phyloP scores from a whole-genome alignment of 1,284 basidiomycete species.

The Naganishia albida region DNA sequence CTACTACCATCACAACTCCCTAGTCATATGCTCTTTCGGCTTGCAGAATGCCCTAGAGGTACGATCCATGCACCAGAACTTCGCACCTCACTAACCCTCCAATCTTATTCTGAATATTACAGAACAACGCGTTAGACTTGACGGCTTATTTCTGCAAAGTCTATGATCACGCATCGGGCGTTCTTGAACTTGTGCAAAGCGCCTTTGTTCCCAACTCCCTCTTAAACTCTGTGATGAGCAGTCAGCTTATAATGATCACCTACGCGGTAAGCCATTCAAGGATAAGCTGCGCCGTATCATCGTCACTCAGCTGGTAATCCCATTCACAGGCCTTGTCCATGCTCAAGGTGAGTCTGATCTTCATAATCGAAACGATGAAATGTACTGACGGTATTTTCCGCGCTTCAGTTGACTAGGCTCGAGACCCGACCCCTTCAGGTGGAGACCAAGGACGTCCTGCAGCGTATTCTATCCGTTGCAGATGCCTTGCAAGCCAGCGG shows the following conservation, averaged over 20 bases:
- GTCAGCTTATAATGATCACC: slow-evolving; percentile 22
- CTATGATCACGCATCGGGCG: slow-evolving; percentile 5
- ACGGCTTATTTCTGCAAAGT: slow-evolving; percentile 15
- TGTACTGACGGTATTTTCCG: not conserved
- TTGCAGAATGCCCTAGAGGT: slow-evolving; percentile 85
- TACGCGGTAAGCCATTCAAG: slow-evolving; percentile 19
- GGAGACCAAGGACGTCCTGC: slow-evolving; percentile 18
- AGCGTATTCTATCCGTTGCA: slow-evolving; percentile 17
- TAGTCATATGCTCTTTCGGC: slow-evolving; percentile 91
- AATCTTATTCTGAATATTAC: not conserved
- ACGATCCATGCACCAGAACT: not conserved
- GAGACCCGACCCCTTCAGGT: slow-evolving; percentile 15
- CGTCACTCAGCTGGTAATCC: too few species aligned
- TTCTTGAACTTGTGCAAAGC: slow-evolving; percentile 20
- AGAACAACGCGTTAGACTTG: slow-evolving; percentile 24
- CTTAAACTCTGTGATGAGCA: slow-evolving; percentile 23
- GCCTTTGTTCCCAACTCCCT: slow-evolving; percentile 21
- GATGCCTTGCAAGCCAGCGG: slow-evolving; percentile 21
- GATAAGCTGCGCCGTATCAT: not conserved
- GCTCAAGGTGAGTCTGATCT: not conserved
- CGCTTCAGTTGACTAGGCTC: slow-evolving; percentile 20
- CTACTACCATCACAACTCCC: slow-evolving; percentile 79
- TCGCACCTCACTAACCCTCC: too few species aligned
- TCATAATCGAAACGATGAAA: not conserved
- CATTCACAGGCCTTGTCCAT: slow-evolving; percentile 10